Evolutionary conservation across 768 basidiomycete species (phyloP).

Genomic region (Coprinellus micaceus): DNA sequence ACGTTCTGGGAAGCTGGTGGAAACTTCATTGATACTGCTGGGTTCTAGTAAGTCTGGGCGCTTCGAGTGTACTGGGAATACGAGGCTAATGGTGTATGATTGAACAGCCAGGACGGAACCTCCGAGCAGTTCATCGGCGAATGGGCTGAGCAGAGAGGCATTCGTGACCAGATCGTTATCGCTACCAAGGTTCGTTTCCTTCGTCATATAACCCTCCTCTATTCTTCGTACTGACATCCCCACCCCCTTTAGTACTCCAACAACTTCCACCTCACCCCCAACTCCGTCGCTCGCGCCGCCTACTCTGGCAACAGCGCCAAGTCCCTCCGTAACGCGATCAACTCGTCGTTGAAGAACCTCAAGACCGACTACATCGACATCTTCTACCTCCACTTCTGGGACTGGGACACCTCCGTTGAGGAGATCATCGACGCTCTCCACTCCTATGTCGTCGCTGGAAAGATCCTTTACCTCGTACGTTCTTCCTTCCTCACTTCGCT

Average conservation of each 20-base stretch:
- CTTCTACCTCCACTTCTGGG: slow-evolving; percentile 48
- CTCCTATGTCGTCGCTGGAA: slow-evolving; percentile 43
- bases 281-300: slow-evolving; percentile 27
- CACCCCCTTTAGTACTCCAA: slow-evolving; percentile 23
- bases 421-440: slow-evolving; percentile 57
- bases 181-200: slow-evolving; percentile 25
- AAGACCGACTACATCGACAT: slow-evolving; percentile 33
- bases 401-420: slow-evolving; percentile 45
- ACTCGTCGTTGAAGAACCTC: slow-evolving; percentile 39
- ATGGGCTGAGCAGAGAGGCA: slow-evolving; percentile 36
- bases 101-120: slow-evolving; percentile 33
- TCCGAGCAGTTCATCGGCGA: slow-evolving; percentile 40
- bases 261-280: slow-evolving; percentile 23
- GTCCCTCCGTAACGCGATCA: slow-evolving; percentile 33
- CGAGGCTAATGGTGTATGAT: no score
- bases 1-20: slow-evolving; percentile 38
- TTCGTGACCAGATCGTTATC: slow-evolving; percentile 39
- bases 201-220: no score
- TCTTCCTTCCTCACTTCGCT: neutral
- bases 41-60: slow-evolving; percentile 27
- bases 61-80: neutral
- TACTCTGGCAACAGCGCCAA: slow-evolving; percentile 40
- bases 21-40: slow-evolving; percentile 43
- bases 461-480: slow-evolving; percentile 42
- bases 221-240: no score